These are phyloP conservation scores for Arxiozyma heterogenica DNA, from an alignment of 1,139 yeast species.

Conservation along the genomic window DNA sequence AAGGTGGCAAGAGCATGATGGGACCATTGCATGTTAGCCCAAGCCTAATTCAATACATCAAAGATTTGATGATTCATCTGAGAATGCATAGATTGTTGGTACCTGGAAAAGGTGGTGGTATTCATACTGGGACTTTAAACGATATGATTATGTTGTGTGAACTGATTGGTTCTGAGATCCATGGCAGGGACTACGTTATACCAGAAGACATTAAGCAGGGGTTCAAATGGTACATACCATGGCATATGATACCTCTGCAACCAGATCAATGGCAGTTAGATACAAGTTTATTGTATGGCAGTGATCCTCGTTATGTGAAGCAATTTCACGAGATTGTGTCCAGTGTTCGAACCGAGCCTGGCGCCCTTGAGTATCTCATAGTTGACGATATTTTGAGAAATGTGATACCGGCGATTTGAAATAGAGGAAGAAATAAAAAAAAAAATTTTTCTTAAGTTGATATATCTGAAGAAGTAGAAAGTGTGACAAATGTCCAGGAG, in stretches of 20 bases:
- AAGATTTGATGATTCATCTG: constrained; percentile 28
- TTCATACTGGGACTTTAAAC: constrained; percentile 18
- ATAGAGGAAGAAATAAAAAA: background rate
- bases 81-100: constrained; percentile 27
- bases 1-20: background rate
- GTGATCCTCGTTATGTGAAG: constrained; percentile 22
- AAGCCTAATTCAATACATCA: constrained; percentile 25
- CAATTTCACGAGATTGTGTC: constrained; percentile 14
- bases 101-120: constrained; percentile 29
- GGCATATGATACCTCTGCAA: constrained; percentile 23
- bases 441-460: background rate
- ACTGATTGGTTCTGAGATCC: constrained; percentile 14
- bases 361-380: constrained; percentile 18
- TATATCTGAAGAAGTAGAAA: background rate
- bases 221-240: constrained; percentile 26
- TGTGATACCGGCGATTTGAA: constrained; percentile 25
- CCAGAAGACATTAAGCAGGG: constrained; percentile 27
- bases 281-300: constrained; percentile 25
- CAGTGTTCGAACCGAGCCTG: background rate
- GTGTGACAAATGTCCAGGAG: no score
- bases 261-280: constrained; percentile 12
- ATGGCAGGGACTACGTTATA: constrained; percentile 16
- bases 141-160: constrained; percentile 21
- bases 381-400: constrained; percentile 24
- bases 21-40: constrained; percentile 15